Percentiles rank a stretch among this genome's conserved stretches.
These are phyloP conservation scores for Gossypium arboreum DNA, from an alignment of 345 rosid genomes.

Conservation along the genomic window DNA sequence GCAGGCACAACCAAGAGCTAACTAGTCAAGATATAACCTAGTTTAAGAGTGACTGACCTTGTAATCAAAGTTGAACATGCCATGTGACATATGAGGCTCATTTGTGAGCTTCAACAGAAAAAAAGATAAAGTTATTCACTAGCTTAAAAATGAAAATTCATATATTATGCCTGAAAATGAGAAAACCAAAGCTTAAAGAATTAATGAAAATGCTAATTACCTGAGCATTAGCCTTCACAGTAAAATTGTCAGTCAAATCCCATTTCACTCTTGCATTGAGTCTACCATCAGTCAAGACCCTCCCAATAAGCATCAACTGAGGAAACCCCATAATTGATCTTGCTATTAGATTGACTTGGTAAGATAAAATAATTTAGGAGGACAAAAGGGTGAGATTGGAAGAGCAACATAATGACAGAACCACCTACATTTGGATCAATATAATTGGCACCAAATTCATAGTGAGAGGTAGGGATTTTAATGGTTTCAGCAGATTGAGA, in stretches of 20 bases:
- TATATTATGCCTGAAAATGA: conserved; percentile 2
- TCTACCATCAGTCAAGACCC: conserved; percentile 87
- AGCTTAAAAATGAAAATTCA: not conserved
- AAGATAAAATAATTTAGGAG: not conserved
- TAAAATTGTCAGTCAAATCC: conserved; percentile 72
- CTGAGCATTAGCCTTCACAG: conserved; percentile 85
- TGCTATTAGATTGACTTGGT: not conserved
- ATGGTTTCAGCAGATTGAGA: conserved; percentile 80
- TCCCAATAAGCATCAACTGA: conserved; percentile 90
- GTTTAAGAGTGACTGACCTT: conserved; percentile 45
- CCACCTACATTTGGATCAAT: conserved; percentile 65
- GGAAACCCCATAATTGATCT: conserved; percentile 7
- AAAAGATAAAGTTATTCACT: conserved; percentile 12
- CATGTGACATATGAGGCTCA: conserved; percentile 87
- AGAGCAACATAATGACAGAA: not conserved
- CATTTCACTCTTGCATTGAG: conserved; percentile 81
- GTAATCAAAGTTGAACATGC: conserved; percentile 83
- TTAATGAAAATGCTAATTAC: conserved; percentile 23
- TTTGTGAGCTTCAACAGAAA: conserved; percentile 58
- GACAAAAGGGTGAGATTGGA: not conserved
- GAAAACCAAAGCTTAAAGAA: conserved; percentile 10
- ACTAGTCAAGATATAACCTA: not conserved
- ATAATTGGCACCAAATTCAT: conserved; percentile 92
- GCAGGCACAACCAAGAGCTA: not conserved
- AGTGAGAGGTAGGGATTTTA: conserved; percentile 83